Base-by-base conservation (phyloP, 306 rosid species). In the Ormosia semicastrata region DNA sequence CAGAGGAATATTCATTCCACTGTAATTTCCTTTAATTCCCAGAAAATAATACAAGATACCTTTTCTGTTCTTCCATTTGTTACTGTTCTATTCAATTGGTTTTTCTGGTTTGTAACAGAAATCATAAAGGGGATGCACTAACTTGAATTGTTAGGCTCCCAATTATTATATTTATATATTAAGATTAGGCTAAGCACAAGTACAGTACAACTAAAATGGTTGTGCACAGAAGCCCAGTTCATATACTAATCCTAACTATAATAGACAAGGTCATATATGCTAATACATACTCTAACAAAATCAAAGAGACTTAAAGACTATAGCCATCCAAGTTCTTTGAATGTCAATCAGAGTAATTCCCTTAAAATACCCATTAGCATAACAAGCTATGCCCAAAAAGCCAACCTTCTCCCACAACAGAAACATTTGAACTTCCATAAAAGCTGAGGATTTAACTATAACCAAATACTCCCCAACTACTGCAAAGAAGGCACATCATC, bases 381-480 rank as follows among this genome's bases (percentile, higher is more conserved):
- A 57, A 17, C 56, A 75, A 41, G 57, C 69, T 36, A 30, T 30
- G 43, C 12, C 68, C 2, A 60, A 60, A 75, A 43, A 3, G 24
- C 8, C 2, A 32, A 8, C 6, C 12, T 10, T 71, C 76, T 81
- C 57, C 66, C 66, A 24, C 24, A 36, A 36, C 36, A 10, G 10
- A 44, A 70, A 79, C 62, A 44, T 44, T 69, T 17, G 52, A 69
- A 70, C 30, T 70, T 79, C 71, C 32, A 34, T 14, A 46, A 71
- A 47, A 33, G 7, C 24, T 39, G 53, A 46, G 30, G 18, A 59
- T 71, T 80, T 3, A 46, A 50, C 65, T 24, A 24, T 63, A 62
- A 81, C 67, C 63, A 39, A 73, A 81, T 56, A 72, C 58, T 71
- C 62, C 58, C 49, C 24, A 30, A 41, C 29, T 72, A 65, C 33